phyloP scores from a whole-genome alignment of 139 green algal genomes.

The Chlamydomonas sp. region DNA sequence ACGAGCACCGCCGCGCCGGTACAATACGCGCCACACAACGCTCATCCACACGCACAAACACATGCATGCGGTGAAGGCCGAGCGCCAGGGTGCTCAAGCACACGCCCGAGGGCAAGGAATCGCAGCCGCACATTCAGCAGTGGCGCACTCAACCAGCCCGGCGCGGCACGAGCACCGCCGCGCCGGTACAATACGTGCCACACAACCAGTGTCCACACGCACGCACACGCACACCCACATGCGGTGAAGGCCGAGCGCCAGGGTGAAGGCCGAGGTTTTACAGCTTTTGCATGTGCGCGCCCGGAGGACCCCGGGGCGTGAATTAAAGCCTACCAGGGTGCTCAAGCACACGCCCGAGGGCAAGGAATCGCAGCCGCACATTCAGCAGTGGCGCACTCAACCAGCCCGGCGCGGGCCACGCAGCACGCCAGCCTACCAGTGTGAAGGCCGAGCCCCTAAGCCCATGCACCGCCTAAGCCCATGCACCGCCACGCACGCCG shows the following conservation, averaged over 20 bases:
- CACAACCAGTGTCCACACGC: neutral
- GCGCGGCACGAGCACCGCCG: neutral
- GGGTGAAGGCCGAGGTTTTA: too few species aligned
- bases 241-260: slow-evolving; percentile 45
- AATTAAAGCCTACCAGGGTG: too few species aligned
- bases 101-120: slow-evolving; percentile 42
- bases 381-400: slow-evolving; percentile 1
- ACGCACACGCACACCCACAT: neutral
- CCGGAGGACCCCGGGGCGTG: too few species aligned
- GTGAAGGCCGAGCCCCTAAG: too few species aligned
- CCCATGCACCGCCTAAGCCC: too few species aligned
- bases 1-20: neutral
- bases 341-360: slow-evolving; percentile 28
- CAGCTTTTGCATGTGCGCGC: too few species aligned
- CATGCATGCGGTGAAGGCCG: slow-evolving; percentile 32
- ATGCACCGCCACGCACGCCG: too few species aligned
- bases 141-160: slow-evolving; percentile 11
- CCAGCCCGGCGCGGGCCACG: slow-evolving; percentile 6
- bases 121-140: slow-evolving; percentile 29
- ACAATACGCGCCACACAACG: neutral
- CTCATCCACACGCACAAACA: neutral
- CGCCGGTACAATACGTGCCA: neutral
- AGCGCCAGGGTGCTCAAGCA: slow-evolving; percentile 38
- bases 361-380: slow-evolving; percentile 46
- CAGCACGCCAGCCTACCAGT: slow-evolving; percentile 30